Base-by-base conservation (phyloP, 2,329 filamentous ascomycete species). In the Arthroderma uncinatum region DNA sequence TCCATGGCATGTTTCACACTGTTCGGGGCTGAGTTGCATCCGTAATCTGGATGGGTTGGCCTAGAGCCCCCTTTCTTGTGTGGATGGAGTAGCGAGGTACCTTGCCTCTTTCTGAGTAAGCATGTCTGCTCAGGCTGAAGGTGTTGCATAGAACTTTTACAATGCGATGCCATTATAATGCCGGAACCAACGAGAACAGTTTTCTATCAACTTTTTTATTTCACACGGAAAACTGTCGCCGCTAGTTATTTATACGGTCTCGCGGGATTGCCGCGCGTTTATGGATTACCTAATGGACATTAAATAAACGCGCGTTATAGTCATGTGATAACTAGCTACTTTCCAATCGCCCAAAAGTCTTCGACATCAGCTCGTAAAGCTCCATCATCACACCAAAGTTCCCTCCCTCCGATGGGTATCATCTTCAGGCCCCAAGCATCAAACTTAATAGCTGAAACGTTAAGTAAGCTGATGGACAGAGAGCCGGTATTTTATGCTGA, bases 391-490 rank as follows among this genome's bases (percentile, higher is more conserved):
- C 33, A 34, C 6, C 6, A 34, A 5, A 16, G 28, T 9, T 21
- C 12, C 16, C 39, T 19, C 14, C 14, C 16, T 16, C 16, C 14
- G 4, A 14, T 10, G 2, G 44, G 3, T 9, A 14, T 12, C 23
- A 30, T 42, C 6, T 10, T 40, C 10, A 54, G 28, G 16, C 12
- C n/a, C 40, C 48, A 16, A 58, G 23, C 56, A 58, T 58, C 39
- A 58, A 48, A 30, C 50, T 30, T n/a, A 58, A 50, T 19, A 58
- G 12, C 19, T 58, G 56, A 33, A 58, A 54, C 21, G 56, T 58
- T 23, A 58, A 54, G 30, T 58, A 58, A 54, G 56, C 50, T 21
- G 56, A 54, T 10, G 56, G 50, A 39, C 52, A 58, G 19, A 58
- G 30, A 33, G 54, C 50, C 28, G 50, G 39, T n/a, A 37, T 21